Evolutionary conservation across 192 early-diverging fungal species (phyloP), one percentile per base, ranked within the genome.

Genomic region (Backusella sp.): DNA sequence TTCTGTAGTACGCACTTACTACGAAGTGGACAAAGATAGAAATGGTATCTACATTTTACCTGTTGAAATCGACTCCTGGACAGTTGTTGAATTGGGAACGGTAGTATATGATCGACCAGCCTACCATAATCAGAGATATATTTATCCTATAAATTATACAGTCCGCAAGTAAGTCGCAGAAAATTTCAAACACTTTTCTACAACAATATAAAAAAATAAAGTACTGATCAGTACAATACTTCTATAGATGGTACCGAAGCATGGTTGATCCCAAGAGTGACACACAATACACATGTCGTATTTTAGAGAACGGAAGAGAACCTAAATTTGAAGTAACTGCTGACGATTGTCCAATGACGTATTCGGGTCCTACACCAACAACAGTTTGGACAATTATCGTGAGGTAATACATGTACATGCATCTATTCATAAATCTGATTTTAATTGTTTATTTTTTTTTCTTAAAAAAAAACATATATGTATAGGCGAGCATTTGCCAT

Each of bases 81-180:
- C 92, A 2, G 83, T 98, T n/a, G 77, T 90, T 21, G 76, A 73
- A 71, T 83, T 96, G 15, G 96, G 96, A 15, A 77, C 70, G 6
- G 88, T 98, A 17, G 84, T 94, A 9, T 88, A 84, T 78, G 93
- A 96, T 77, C 86, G 92, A 26, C 86, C 90, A 41, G 85, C 89
- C 3, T 98, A 92, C 79, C 95, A 98, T 74, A 94, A 88, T 71
- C 94, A 96, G 75, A 87, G 95, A 15, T 97, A 98, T 76, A 96
- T 98, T 66, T 98, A 88, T 81, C 96, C 96, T 1, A 92, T 96
- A 5, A 96, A 96, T 44, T 98, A 94, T 80, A 90, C 85, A 14
- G 87, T 91, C 8, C 77, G 76, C 66, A 83, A 83, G 84, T 85
- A 80, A 78, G 53, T 28, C 23, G 19, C 26, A 14, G 26, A 62